These are phyloP conservation scores for Symmetrospora coprosmae DNA, from an alignment of 768 basidiomycete species.

Conservation along the genomic window DNA sequence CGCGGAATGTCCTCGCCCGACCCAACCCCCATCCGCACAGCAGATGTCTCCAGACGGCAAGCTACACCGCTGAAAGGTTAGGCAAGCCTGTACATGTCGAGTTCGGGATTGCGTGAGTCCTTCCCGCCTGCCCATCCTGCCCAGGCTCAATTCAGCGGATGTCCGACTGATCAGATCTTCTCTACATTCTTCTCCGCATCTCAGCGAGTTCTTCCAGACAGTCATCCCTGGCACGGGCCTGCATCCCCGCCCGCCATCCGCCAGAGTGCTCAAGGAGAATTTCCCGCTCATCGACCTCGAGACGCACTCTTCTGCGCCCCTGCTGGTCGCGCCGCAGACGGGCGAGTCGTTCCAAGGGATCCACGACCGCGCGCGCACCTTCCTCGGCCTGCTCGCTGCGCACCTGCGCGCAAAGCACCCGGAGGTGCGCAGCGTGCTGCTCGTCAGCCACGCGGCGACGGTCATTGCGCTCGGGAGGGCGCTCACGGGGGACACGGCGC, in stretches of 20 bases:
- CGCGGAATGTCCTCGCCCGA: not conserved
- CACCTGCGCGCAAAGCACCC: not conserved
- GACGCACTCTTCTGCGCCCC: not conserved
- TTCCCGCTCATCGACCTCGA: not conserved
- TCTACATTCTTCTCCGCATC: not conserved
- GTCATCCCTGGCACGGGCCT: conserved; percentile 12
- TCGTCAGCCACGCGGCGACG: conserved; percentile 17
- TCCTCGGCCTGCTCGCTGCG: not conserved
- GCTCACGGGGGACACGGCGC: not conserved
- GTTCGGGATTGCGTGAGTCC: conserved; percentile 16
- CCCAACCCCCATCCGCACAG: too few relatives aligned
- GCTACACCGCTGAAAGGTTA: conserved; percentile 6
- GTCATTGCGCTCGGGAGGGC: conserved; percentile 18
- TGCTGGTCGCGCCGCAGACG: not conserved
- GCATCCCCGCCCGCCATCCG: conserved; percentile 15
- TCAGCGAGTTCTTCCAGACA: conserved; percentile 15
- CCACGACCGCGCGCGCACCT: conserved; percentile 9
- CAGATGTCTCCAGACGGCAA: conserved; percentile 14
- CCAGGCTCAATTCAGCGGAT: not conserved
- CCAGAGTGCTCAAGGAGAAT: not conserved
- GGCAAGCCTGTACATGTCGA: conserved; percentile 9
- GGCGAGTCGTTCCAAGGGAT: conserved; percentile 4
- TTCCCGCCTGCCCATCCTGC: not conserved
- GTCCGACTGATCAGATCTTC: not conserved
- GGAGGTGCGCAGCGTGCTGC: not conserved